These are phyloP conservation scores for Collariella sp. DNA, from an alignment of 495 filamentous ascomycete species.

Conservation along the genomic window DNA sequence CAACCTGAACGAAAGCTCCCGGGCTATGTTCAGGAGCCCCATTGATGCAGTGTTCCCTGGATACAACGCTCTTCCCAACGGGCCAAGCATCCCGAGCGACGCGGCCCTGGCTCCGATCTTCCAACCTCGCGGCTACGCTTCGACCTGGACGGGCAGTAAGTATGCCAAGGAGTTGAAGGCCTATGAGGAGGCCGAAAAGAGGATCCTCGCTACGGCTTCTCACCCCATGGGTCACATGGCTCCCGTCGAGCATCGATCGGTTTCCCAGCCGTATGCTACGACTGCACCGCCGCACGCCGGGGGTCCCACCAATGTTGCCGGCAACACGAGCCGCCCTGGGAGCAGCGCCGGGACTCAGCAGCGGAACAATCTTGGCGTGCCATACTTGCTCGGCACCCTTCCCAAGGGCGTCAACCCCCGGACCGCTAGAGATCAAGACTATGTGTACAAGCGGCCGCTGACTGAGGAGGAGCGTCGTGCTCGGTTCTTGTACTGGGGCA, in stretches of 20 bases:
- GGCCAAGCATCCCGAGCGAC: constrained; percentile 16
- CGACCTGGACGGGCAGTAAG: constrained; percentile 8
- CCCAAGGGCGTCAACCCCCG: constrained; percentile 32
- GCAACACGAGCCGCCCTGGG: neutral
- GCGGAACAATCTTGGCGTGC: constrained; percentile 17
- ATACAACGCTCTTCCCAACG: constrained; percentile 16
- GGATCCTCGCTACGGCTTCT: neutral
- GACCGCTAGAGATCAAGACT: constrained; percentile 29
- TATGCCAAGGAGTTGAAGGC: constrained; percentile 8
- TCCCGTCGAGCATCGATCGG: neutral
- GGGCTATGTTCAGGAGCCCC: constrained; percentile 2
- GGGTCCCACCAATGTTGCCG: neutral
- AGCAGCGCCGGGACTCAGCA: constrained; percentile 6
- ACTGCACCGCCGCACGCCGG: neutral
- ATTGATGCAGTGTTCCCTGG: neutral
- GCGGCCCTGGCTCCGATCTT: constrained; percentile 25
- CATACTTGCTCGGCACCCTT: constrained; percentile 39
- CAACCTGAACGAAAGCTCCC: constrained; percentile 14
- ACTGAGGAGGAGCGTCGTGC: constrained; percentile 43
- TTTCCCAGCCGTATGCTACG: neutral
- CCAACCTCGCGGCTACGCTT: constrained; percentile 21
- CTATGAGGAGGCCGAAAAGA: constrained; percentile 9
- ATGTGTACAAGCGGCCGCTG: constrained; percentile 39
- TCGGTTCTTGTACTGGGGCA: constrained; percentile 44
- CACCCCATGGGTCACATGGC: neutral